Conservation (phyloP, 1,284 basidiomycete genomes). For the Wolfiporia cocos region DNA sequence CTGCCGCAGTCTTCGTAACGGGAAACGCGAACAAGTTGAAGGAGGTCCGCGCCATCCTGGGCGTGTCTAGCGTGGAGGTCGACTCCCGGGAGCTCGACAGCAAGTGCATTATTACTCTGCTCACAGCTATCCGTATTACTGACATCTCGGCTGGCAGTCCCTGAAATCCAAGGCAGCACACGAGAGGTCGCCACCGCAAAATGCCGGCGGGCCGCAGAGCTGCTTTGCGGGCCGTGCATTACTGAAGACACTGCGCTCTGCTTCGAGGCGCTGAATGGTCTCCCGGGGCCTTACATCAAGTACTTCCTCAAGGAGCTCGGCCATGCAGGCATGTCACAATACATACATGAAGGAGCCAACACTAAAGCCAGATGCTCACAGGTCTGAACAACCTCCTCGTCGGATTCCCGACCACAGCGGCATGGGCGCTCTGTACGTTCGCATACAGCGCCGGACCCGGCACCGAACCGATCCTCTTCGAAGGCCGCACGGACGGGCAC, state of each 20-base stretch:
- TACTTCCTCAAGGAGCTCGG: conserved; percentile 80
- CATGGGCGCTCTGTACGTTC: conserved; percentile 93
- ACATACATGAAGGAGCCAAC: no score
- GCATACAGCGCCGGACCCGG: conserved; percentile 87
- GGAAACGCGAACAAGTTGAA: conserved; percentile 92
- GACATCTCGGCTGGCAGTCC: conserved; percentile 49
- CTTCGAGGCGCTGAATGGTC: conserved; percentile 83
- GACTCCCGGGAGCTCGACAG: conserved; percentile 67
- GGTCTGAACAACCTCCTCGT: conserved; percentile 85
- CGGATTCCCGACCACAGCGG: conserved; percentile 79
- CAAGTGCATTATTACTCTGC: conserved; percentile 27
- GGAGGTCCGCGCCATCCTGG: conserved; percentile 81
- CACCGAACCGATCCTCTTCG: conserved; percentile 81
- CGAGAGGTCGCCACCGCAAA: conserved; percentile 89
- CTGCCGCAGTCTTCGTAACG: conserved; percentile 84
- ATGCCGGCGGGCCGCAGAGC: conserved; percentile 78
- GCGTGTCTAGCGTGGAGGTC: conserved; percentile 53
- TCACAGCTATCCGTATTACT: no score
- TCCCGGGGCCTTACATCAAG: conserved; percentile 98
- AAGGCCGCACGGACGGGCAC: conserved; percentile 82
- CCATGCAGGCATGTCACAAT: conserved; percentile 59
- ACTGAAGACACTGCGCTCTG: conserved; percentile 97
- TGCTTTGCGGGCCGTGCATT: conserved; percentile 83
- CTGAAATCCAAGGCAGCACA: conserved; percentile 92
- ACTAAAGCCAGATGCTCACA: no score